Conservation (phyloP, 129 eudicot species). For the Pulicaria dysenterica region DNA sequence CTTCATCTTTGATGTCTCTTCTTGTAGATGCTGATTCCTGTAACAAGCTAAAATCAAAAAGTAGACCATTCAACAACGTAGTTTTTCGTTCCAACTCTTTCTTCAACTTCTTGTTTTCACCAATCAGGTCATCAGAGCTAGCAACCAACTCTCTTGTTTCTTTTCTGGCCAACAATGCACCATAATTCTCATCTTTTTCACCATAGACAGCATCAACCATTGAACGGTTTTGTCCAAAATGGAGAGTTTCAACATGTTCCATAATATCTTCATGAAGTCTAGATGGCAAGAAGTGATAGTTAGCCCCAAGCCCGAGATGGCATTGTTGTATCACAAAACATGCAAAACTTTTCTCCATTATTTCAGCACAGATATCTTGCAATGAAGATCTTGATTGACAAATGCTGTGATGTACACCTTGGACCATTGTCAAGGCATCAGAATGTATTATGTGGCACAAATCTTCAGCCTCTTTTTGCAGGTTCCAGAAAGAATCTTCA, state of each 20-base stretch:
- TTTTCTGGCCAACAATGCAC: conserved; percentile 23
- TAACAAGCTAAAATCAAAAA: conserved; percentile 79
- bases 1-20: conserved; percentile 69
- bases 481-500: conserved; percentile 52
- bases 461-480: conserved; percentile 58
- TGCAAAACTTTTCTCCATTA: conserved; percentile 47
- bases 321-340: conserved; percentile 59
- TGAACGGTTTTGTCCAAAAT: conserved; percentile 9
- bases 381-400: conserved; percentile 53
- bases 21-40: conserved; percentile 79
- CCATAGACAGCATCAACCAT: conserved; percentile 3
- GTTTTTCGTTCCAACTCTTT: conserved; percentile 62
- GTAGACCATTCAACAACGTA: conserved; percentile 62
- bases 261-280: conserved; percentile 32
- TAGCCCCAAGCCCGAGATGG: conserved; percentile 22
- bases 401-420: conserved; percentile 34
- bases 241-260: conserved; percentile 24
- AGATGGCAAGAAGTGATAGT: neutral
- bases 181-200: conserved; percentile 30
- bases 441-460: conserved; percentile 45
- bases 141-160: conserved; percentile 36
- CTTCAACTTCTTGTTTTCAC: conserved; percentile 49
- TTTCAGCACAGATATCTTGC: conserved; percentile 51
- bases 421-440: conserved; percentile 49
- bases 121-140: conserved; percentile 26